Evolutionary conservation across 257 asterid genomes (phyloP).

Genomic region (Eucommia ulmoides): DNA sequence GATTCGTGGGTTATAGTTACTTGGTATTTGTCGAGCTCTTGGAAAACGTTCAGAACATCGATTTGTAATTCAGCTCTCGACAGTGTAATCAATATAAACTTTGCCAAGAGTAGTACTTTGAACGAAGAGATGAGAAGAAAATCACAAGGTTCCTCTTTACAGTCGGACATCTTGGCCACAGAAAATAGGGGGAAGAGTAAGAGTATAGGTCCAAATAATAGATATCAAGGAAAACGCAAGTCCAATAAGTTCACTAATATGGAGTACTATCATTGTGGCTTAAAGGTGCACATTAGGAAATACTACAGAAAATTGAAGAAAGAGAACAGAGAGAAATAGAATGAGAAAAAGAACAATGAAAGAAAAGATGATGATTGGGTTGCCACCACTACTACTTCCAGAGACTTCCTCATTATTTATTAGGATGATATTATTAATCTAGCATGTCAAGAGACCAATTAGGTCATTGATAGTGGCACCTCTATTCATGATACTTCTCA

Average conservation of each 20-base stretch:
- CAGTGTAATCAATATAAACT: background rate
- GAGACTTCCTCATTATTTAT: background rate
- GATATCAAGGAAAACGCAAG: background rate
- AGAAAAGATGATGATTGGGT: background rate
- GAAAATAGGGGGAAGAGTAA: background rate
- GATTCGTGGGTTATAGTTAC: background rate
- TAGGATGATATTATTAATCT: background rate
- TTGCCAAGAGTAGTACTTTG: background rate
- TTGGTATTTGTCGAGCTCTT: background rate
- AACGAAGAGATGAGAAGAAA: background rate
- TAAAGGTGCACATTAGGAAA: background rate
- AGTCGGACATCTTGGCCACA: background rate
- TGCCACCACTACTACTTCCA: background rate
- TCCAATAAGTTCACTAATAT: background rate
- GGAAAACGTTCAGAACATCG: background rate
- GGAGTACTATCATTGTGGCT: background rate
- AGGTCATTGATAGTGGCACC: background rate
- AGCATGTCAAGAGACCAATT: background rate
- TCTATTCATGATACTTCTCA: background rate
- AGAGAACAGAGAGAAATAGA: background rate
- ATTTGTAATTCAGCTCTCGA: background rate
- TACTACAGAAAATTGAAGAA: background rate
- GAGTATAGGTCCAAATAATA: background rate
- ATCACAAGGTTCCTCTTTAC: background rate
- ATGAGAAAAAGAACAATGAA: background rate